These are phyloP conservation scores for Talaromyces sp. DNA, from an alignment of 2,329 filamentous ascomycete species.

Conservation along the genomic window DNA sequence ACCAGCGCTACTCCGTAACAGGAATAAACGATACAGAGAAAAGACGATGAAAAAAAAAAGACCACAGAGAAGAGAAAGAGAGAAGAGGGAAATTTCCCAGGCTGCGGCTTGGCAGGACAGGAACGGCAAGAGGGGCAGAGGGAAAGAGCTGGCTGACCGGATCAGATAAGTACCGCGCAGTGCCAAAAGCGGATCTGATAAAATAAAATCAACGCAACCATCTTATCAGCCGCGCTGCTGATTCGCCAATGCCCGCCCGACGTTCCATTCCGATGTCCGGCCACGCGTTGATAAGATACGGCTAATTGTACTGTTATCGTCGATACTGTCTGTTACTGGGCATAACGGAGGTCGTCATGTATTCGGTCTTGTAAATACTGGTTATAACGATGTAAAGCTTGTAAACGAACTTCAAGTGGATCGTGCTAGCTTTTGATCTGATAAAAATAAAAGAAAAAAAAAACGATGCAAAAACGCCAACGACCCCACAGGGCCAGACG, in stretches of 20 bases:
- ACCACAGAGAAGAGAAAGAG: not conserved
- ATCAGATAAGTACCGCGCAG: conserved; percentile 13
- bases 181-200: conserved; percentile 2
- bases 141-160: not conserved
- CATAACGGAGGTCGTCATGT: too few relatives aligned
- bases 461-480: not conserved
- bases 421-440: not conserved
- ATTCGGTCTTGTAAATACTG: not conserved
- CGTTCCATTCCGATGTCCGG: conserved; percentile 10
- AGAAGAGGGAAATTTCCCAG: not conserved
- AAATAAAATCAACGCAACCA: conserved; percentile 1
- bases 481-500: not conserved
- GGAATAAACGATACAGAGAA: not conserved
- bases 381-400: not conserved
- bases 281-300: not conserved
- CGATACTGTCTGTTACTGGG: not conserved
- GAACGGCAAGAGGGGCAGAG: not conserved
- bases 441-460: conserved; percentile 6
- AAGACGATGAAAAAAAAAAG: not conserved
- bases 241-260: not conserved
- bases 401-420: not conserved
- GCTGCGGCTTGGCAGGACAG: not conserved
- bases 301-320: not conserved
- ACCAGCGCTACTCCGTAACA: not conserved
- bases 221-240: not conserved